Conservation (phyloP, 306 rosid genomes). For the Calophaca sinica region DNA sequence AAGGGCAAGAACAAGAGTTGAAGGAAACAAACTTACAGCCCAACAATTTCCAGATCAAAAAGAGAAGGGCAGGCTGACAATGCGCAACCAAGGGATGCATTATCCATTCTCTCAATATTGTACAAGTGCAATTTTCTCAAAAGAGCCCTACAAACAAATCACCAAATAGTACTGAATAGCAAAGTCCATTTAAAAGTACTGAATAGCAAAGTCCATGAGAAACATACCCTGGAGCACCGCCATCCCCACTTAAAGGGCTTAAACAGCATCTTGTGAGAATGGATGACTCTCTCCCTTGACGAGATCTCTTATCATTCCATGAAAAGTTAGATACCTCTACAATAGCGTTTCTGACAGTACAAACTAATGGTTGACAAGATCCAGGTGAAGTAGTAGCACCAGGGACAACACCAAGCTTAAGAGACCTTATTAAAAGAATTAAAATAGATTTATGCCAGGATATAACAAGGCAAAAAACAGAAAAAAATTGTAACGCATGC, state of each 20-base stretch:
- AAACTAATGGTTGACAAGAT: conserved; percentile 78
- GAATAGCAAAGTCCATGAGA: conserved; percentile 42
- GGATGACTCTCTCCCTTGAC: conserved; percentile 95
- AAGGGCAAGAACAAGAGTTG: conserved; percentile 31
- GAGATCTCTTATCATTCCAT: conserved; percentile 95
- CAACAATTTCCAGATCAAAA: conserved; percentile 93
- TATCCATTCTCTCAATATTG: conserved; percentile 94
- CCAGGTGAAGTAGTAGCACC: conserved; percentile 67
- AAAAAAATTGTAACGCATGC: conserved; percentile 27
- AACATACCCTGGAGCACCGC: conserved; percentile 82
- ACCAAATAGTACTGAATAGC: conserved; percentile 25
- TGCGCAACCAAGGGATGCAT: conserved; percentile 76
- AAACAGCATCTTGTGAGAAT: conserved; percentile 92
- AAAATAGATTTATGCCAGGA: conserved; percentile 35
- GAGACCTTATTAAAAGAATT: conserved; percentile 69
- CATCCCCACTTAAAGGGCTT: conserved; percentile 79
- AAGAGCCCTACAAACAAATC: conserved; percentile 60
- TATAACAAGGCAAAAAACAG: conserved; percentile 13
- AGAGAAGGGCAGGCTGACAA: conserved; percentile 86
- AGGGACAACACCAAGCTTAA: conserved; percentile 91
- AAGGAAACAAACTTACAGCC: conserved; percentile 81
- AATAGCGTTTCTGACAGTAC: conserved; percentile 65
- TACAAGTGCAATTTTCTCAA: conserved; percentile 88
- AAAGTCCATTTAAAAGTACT: conserved; percentile 20
- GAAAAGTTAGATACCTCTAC: conserved; percentile 84